Percentiles rank a stretch among this genome's conserved stretches.
Conservation (phyloP, 768 basidiomycete species). For the Trametes gibbosa region DNA sequence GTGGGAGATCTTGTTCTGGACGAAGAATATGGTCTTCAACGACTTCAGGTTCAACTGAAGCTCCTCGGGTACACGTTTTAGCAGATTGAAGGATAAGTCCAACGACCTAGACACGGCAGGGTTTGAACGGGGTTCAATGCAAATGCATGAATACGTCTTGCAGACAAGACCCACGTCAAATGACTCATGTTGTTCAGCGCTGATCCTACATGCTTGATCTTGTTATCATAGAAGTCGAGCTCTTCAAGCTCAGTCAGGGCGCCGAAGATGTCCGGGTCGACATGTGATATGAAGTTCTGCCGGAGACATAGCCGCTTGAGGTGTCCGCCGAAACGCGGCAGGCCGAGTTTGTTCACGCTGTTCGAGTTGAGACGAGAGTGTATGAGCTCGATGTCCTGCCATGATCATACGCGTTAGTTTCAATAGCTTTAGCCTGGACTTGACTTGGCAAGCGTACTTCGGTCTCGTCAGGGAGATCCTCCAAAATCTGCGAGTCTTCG, state of each 20-base stretch:
- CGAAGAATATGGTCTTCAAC: slow-evolving; percentile 83
- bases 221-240: slow-evolving; percentile 95
- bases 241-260: slow-evolving; percentile 74
- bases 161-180: slow-evolving; percentile 48
- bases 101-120: slow-evolving; percentile 52
- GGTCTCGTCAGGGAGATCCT: slow-evolving; percentile 79
- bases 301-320: slow-evolving; percentile 78
- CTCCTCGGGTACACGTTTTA: slow-evolving; percentile 66
- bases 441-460: slow-evolving; percentile 49
- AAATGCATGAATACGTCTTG: neutral
- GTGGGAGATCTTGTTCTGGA: slow-evolving; percentile 90
- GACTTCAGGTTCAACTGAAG: slow-evolving; percentile 51
- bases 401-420: neutral
- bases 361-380: slow-evolving; percentile 76
- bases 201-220: slow-evolving; percentile 70
- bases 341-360: slow-evolving; percentile 47
- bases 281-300: slow-evolving; percentile 74
- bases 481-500: slow-evolving; percentile 56
- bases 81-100: slow-evolving; percentile 94
- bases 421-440: neutral
- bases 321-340: slow-evolving; percentile 67
- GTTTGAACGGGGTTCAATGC: neutral
- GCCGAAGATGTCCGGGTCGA: slow-evolving; percentile 72
- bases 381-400: slow-evolving; percentile 82
- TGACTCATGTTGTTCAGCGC: slow-evolving; percentile 57